Conservation (phyloP, 139 green algal genomes). For the Picochlorum sp. region DNA sequence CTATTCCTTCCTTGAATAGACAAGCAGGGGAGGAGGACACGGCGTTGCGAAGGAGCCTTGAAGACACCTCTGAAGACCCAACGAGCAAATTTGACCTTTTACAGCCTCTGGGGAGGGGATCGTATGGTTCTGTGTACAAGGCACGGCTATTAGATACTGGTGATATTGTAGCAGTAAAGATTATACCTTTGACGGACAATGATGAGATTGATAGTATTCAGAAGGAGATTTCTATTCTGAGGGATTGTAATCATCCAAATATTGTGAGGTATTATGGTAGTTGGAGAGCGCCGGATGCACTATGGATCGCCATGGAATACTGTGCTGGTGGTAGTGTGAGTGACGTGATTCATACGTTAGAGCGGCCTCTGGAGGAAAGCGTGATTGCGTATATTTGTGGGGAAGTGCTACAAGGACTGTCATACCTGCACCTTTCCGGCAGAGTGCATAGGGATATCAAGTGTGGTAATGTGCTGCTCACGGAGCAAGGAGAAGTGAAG, state of each 20-base stretch:
- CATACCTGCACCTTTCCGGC: slow-evolving; percentile 74
- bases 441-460: slow-evolving; percentile 92
- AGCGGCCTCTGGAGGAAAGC: slow-evolving; percentile 53
- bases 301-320: slow-evolving; percentile 99
- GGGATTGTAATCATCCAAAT: slow-evolving; percentile 91
- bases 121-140: slow-evolving; percentile 83
- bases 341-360: slow-evolving; percentile 69
- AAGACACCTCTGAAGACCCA: background rate
- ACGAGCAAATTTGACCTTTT: background rate
- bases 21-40: too few relatives aligned
- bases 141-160: slow-evolving; percentile 42
- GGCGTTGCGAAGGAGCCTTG: too few relatives aligned
- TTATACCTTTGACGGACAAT: slow-evolving; percentile 53
- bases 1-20: too few relatives aligned
- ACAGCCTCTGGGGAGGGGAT: slow-evolving; percentile 34
- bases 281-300: slow-evolving; percentile 41
- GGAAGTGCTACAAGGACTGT: slow-evolving; percentile 77
- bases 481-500: slow-evolving; percentile 43
- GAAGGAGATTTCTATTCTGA: slow-evolving; percentile 70
- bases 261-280: slow-evolving; percentile 71
- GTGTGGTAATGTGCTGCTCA: slow-evolving; percentile 93
- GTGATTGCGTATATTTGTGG: slow-evolving; percentile 75
- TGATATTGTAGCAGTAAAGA: slow-evolving; percentile 78
- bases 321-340: slow-evolving; percentile 84
- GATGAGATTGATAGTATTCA: slow-evolving; percentile 58